A percentile compares a stretch with the other conserved stretches of the same genome.
These are phyloP conservation scores for Monosporascus ibericus DNA, from an alignment of 2,329 filamentous ascomycete species.

Conservation along the genomic window DNA sequence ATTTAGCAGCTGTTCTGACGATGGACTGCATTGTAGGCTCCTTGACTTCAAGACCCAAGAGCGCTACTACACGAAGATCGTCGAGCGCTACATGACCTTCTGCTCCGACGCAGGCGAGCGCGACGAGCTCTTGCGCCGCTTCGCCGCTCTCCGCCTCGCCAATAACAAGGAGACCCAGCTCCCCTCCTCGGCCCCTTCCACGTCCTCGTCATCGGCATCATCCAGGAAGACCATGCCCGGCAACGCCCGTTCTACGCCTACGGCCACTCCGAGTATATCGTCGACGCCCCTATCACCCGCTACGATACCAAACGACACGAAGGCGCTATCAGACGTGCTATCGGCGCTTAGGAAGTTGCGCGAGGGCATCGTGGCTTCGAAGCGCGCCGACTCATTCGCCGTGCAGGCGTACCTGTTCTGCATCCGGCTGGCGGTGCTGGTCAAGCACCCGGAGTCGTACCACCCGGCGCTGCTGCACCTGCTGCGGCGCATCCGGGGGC, in stretches of 20 bases:
- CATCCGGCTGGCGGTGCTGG: conserved; percentile 75
- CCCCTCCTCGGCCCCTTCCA: conserved; percentile 7
- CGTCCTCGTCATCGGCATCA: background rate
- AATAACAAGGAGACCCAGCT: conserved; percentile 24
- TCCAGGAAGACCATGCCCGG: background rate
- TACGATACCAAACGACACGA: conserved; percentile 36
- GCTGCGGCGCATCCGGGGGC: conserved; percentile 51
- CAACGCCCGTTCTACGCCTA: too few relatives aligned
- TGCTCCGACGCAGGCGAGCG: conserved; percentile 68
- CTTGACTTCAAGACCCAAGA: conserved; percentile 75
- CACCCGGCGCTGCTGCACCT: conserved; percentile 80
- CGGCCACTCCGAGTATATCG: background rate
- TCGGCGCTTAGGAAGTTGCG: conserved; percentile 85
- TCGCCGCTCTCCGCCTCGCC: conserved; percentile 55
- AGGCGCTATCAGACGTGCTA: conserved; percentile 68
- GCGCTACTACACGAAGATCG: conserved; percentile 78
- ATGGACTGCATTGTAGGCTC: conserved; percentile 40
- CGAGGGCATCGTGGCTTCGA: conserved; percentile 78
- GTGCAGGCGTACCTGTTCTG: conserved; percentile 89
- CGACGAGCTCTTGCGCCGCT: conserved; percentile 68
- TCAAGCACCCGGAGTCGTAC: conserved; percentile 80
- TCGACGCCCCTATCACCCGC: conserved; percentile 7
- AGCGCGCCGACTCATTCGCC: conserved; percentile 72
- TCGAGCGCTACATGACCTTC: conserved; percentile 84
- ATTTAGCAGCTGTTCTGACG: background rate